Base-by-base conservation (phyloP, 768 basidiomycete species). In the Multifurca ochricompacta region DNA sequence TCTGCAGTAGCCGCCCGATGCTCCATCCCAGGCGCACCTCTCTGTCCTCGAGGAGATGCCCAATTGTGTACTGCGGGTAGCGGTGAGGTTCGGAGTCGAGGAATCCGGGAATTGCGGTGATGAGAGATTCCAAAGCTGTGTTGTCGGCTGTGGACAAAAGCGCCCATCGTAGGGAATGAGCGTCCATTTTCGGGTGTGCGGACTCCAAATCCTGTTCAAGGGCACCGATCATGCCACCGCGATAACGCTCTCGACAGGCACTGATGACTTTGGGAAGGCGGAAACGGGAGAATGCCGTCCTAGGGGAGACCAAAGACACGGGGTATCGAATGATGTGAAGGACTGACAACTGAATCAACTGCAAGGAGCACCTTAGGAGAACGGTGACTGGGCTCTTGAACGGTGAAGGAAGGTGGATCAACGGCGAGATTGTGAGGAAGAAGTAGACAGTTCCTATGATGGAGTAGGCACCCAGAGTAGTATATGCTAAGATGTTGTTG, bases 321-420 rank as follows among this genome's bases (percentile, higher is more conserved):
- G 37, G 0, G 8, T 21, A 10, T 25, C 14, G 42, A 18, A 28
- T 36, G 14, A 21, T 0, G 11, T 13, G 16, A 23, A 56, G 41
- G 14, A 6, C 23, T 13, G 37, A 27, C 21, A 59, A 7, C 35
- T 11, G 25, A 32, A 56, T 16, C 21, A 45, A 9, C 21, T 51
- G 48, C 9, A 40, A 0, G 18, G 21, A 27, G 23, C n/a, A 37
- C 59, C 59, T 59, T 27, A 58, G 16, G 23, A 52, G 19, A 21
- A 34, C 19, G 16, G 59, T 54, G 4, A 60, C 18, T 5, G 59
- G 58, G 6, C 58, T 60, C 14, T 59, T 59, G 37, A 54, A 54
- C 14, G 59, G 59, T 4, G 59, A 60, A 47, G 53, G 36, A 3
- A 23, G 36, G 25, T 41, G 25, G 32, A 53, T 19, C 25, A 60